Evolutionary conservation across 2,329 filamentous ascomycete species (phyloP), one percentile per base, ranked within the genome.

Genomic region (Mycosphaerella sp.): DNA sequence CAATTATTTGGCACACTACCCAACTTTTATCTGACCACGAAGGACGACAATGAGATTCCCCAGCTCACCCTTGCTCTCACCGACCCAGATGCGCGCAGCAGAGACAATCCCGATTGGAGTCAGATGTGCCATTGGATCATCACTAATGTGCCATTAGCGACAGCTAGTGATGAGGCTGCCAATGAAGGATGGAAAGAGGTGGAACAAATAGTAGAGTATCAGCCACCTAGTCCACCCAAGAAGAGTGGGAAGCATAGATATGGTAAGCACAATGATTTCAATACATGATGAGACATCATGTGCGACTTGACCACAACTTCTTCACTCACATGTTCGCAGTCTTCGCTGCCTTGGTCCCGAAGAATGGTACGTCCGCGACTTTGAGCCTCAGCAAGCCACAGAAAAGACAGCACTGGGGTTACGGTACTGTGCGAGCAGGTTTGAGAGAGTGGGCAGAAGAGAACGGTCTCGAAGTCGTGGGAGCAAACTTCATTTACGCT

Each of bases 61-160:
- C 72, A 71, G 39, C 76, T 80, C 54, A 75, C 75, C 3, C 57
- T 82, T 48, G 72, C 74, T 17, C 48, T 51, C 34, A 51, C 79
- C 1, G 80, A 83, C 62, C 80, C 80, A 0, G 80, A 83, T 65
- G 80, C 80, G n/a, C 78, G 77, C 2, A 77, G 74, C 7, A 74
- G 75, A 42, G 67, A 76, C 1, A 66, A 82, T 56, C 78, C 79
- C 1, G 71, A 78, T 51, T 81, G 78, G 78, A 73, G 72, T 17
- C 76, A 83, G 57, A 76, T 82, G 68, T 82, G 79, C 62, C 80
- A 82, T 64, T 82, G 78, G 78, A 72, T 77, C 48, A 68, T 68
- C 1, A 67, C 73, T 7, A 69, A 71, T 26, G 61, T 74, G 5
- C 61, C 66, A 1, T 49, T 73, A 2, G 57, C 60, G 2, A 46